Percentiles rank a stretch among this genome's conserved stretches.
Conservation (phyloP, 2,329 filamentous ascomycete genomes). For the Xylariaceae sp. region DNA sequence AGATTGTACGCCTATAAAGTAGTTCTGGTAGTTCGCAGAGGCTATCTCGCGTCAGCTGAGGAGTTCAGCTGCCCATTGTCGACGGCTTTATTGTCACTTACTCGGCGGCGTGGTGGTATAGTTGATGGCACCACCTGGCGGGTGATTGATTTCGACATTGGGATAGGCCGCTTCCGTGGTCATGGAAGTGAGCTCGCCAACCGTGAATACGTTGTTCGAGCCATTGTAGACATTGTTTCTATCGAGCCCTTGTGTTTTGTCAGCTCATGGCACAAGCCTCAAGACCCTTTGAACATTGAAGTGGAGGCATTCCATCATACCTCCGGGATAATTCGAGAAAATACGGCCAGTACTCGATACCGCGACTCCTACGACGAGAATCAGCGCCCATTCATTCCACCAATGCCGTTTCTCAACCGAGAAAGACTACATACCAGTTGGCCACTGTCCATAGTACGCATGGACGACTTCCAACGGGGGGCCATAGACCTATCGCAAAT, state of each 20-base stretch:
- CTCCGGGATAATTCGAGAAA: slow-evolving; percentile 47
- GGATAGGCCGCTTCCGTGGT: slow-evolving; percentile 26
- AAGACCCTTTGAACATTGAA: too few relatives aligned
- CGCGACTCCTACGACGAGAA: slow-evolving; percentile 36
- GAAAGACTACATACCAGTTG: slow-evolving; percentile 28
- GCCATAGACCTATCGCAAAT: slow-evolving; percentile 28
- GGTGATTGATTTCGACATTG: slow-evolving; percentile 38
- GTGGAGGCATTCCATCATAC: slow-evolving; percentile 1
- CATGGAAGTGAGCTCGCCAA: slow-evolving; percentile 32
- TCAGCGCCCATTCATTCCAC: not conserved
- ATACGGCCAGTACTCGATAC: slow-evolving; percentile 45
- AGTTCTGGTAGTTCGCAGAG: slow-evolving; percentile 42
- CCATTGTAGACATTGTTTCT: slow-evolving; percentile 39
- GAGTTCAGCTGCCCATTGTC: not conserved
- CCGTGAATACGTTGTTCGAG: slow-evolving; percentile 37
- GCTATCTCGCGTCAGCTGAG: slow-evolving; percentile 12
- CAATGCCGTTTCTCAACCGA: not conserved
- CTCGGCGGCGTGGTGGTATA: slow-evolving; percentile 41
- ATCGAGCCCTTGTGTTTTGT: slow-evolving; percentile 37
- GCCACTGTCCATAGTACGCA: slow-evolving; percentile 47
- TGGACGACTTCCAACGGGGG: slow-evolving; percentile 44
- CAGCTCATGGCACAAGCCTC: not conserved
- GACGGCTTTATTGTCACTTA: slow-evolving; percentile 8
- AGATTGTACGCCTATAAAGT: slow-evolving; percentile 47
- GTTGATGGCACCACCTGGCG: slow-evolving; percentile 44